Evolutionary conservation across 495 filamentous ascomycete species (phyloP).

Genomic region (Penicillium canariense): DNA sequence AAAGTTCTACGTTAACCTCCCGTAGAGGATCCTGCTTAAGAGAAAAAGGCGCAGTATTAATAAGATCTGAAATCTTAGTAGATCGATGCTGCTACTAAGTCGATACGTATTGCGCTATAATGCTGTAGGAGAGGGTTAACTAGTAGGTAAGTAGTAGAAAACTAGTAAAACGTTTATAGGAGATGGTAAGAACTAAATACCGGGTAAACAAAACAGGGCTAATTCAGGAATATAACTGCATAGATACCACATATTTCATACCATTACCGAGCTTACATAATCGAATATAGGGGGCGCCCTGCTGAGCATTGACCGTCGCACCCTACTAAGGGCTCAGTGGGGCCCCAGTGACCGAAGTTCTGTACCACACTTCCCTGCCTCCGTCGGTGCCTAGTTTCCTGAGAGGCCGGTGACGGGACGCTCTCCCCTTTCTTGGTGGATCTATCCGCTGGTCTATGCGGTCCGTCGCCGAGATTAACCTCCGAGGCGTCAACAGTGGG

Average conservation of each 20-base stretch:
- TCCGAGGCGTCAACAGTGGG: slow-evolving; percentile 1
- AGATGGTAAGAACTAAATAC: too few relatives aligned
- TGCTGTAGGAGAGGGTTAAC: too few relatives aligned
- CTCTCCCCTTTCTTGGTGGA: slow-evolving; percentile 3
- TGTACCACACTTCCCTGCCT: neutral
- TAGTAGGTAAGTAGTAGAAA: too few relatives aligned
- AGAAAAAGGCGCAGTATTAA: neutral
- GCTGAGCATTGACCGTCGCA: too few relatives aligned
- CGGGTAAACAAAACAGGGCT: too few relatives aligned
- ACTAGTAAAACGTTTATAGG: too few relatives aligned
- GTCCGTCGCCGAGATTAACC: slow-evolving; percentile 7
- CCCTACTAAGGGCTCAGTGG: too few relatives aligned
- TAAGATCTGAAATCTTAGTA: neutral
- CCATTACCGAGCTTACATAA: too few relatives aligned
- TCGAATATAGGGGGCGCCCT: too few relatives aligned
- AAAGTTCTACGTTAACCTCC: neutral
- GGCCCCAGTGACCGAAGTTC: too few relatives aligned
- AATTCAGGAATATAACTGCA: too few relatives aligned
- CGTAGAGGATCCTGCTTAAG: neutral
- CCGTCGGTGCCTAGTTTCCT: neutral
- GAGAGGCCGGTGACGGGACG: neutral
- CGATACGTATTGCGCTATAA: neutral
- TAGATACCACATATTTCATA: too few relatives aligned
- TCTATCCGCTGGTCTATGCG: slow-evolving; percentile 5
- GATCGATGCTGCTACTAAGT: neutral